Evolutionary conservation across 2,329 filamentous ascomycete genomes (phyloP), one percentile per base, ranked within the genome.

Genomic region (Hypoxylon sp.): DNA sequence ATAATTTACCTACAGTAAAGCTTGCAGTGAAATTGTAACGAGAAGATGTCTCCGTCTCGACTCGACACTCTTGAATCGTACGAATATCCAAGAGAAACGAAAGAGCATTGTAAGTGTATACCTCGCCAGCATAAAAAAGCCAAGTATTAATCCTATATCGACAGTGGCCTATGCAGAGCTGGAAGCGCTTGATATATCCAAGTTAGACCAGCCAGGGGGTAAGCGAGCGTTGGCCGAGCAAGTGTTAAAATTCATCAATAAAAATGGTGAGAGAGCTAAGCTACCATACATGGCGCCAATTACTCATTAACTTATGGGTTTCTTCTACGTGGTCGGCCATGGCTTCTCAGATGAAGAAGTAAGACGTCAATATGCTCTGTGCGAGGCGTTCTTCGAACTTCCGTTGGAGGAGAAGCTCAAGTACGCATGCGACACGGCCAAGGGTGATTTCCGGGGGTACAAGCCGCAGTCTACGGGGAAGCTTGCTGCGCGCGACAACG

Each of bases 151-250:
- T 10, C 6, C 21, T 1, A 25, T 36, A 1, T 11, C 4, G 5
- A 48, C 30, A 74, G 73, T 74, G 38, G 63, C 70, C 48, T 74
- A 72, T 58, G 71, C 71, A 2, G 69, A 73, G 5, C 55, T 74
- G 21, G 72, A 74, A 60, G 73, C 72, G 5, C 71, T 74, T 10
- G 72, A 74, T 34, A 72, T 74, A 11, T 74, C 72, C 0, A 73
- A 69, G 60, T 41, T 73, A 10, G 49, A 70, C 25, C 53, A 70
- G 43, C 63, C 65, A 38, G 71, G 68, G 21, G 72, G 73, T 14
- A 74, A 73, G 32, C 48, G 73, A 48, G 67, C 60, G 5, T 36
- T 74, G 21, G 72, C 72, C 4, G 57, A 72, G 32, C 72, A 74
- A 43, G 70, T 74, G 13, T 52, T 74, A n/a, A 32, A 25, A 5